These are phyloP conservation scores for Neolecta irregularis DNA, from an alignment of 1,139 yeast species.

Conservation along the genomic window DNA sequence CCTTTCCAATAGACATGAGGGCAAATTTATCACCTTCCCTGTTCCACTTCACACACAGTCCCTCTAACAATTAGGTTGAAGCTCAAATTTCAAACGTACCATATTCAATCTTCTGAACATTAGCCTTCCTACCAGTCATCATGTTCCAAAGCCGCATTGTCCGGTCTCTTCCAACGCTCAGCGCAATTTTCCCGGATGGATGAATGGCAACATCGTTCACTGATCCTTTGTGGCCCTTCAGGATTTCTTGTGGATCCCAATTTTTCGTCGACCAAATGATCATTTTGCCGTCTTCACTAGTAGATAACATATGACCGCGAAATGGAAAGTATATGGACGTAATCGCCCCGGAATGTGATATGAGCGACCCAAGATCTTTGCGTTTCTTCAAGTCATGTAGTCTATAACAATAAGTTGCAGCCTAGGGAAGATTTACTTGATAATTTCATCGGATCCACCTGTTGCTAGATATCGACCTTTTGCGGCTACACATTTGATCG, in stretches of 20 bases:
- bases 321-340: conserved; percentile 62
- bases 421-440: conserved; percentile 28
- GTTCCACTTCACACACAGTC: conserved; percentile 26
- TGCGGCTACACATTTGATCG: conserved; percentile 70
- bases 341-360: conserved; percentile 82
- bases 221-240: conserved; percentile 44
- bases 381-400: conserved; percentile 88
- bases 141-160: conserved; percentile 84
- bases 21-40: conserved; percentile 50
- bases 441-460: conserved; percentile 93
- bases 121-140: conserved; percentile 96
- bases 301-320: conserved; percentile 42
- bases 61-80: conserved; percentile 24
- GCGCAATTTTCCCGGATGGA: conserved; percentile 82
- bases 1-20: conserved; percentile 53
- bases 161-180: conserved; percentile 73
- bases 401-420: conserved; percentile 4
- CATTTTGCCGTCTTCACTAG: conserved; percentile 81
- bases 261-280: conserved; percentile 91
- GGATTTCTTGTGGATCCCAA: conserved; percentile 82
- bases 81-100: conserved; percentile 34
- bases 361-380: conserved; percentile 78
- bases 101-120: conserved; percentile 63
- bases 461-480: conserved; percentile 79
- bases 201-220: conserved; percentile 78